Evolutionary conservation across 1,284 basidiomycete genomes (phyloP).

Genomic region (Tremellales sp.): DNA sequence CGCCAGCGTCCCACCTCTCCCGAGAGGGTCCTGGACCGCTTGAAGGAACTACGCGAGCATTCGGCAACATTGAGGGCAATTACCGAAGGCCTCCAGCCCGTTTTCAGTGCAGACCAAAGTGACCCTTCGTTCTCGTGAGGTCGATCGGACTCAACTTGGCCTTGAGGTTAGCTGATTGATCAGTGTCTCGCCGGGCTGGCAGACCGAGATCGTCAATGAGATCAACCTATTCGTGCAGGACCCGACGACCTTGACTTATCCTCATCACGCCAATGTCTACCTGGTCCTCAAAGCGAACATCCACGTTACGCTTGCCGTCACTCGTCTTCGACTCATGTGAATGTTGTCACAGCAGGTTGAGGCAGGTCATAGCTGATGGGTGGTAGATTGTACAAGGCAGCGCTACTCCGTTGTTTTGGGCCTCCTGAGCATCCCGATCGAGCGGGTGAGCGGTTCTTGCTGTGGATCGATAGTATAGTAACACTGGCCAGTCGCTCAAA

Average conservation of each 20-base stretch:
- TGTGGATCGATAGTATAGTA: background rate
- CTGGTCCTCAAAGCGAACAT: slow-evolving; percentile 28
- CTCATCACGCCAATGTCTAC: slow-evolving; percentile 24
- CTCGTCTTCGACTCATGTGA: slow-evolving; percentile 20
- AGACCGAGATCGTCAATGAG: slow-evolving; percentile 19
- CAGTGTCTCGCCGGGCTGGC: slow-evolving; percentile 24
- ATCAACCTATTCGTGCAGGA: slow-evolving; percentile 25
- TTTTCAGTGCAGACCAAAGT: too few relatives aligned
- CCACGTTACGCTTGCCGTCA: slow-evolving; percentile 28
- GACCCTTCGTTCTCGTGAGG: too few relatives aligned
- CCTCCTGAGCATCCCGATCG: slow-evolving; percentile 13
- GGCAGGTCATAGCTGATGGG: background rate
- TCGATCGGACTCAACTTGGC: too few relatives aligned
- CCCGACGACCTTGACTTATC: slow-evolving; percentile 19
- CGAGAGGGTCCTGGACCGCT: too few relatives aligned
- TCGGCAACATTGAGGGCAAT: too few relatives aligned
- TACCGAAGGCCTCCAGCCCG: too few relatives aligned
- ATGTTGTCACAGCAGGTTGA: slow-evolving; percentile 1
- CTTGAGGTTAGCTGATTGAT: too few relatives aligned
- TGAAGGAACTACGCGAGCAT: too few relatives aligned
- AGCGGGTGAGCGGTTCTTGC: slow-evolving; percentile 6
- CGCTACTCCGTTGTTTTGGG: slow-evolving; percentile 17
- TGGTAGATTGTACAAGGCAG: slow-evolving; percentile 14
- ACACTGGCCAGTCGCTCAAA: slow-evolving; percentile 2
- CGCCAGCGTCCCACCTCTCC: too few relatives aligned